Conservation (phyloP, 2,329 filamentous ascomycete species). For the Lasiodiplodia sp. region DNA sequence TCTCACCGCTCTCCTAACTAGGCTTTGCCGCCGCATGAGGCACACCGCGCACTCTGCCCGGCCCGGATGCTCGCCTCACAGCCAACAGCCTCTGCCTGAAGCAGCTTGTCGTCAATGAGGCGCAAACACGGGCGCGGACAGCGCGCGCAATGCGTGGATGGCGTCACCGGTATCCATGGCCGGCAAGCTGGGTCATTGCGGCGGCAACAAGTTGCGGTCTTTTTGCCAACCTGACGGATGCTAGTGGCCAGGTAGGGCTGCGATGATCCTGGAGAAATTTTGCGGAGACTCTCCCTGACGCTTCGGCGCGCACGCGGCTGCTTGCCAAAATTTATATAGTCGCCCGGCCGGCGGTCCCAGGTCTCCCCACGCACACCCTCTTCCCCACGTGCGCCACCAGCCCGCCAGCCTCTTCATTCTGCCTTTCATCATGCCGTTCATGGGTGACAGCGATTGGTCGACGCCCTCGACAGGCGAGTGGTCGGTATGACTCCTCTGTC, state of each 20-base stretch:
- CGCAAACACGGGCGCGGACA: neutral
- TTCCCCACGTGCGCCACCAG: conserved; percentile 17
- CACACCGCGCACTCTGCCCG: conserved; percentile 8
- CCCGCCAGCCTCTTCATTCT: neutral
- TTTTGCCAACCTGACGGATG: neutral
- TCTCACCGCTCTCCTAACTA: conserved; percentile 17
- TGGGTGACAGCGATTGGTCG: conserved; percentile 18
- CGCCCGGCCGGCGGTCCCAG: neutral
- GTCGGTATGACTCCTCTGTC: conserved; percentile 25
- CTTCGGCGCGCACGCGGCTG: conserved; percentile 1
- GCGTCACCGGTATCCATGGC: neutral
- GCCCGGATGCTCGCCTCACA: neutral
- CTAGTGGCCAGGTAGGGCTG: conserved; percentile 10
- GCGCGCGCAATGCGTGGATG: neutral
- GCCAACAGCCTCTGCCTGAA: too few relatives aligned
- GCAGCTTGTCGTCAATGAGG: neutral
- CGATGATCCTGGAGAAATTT: conserved; percentile 27
- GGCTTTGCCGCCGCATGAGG: conserved; percentile 2
- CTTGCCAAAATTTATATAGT: conserved; percentile 22
- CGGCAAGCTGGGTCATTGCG: neutral
- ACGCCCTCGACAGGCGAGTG: conserved; percentile 5
- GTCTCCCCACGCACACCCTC: conserved; percentile 10
- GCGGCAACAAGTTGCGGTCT: neutral
- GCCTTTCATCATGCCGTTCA: conserved; percentile 12
- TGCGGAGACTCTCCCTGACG: conserved; percentile 16